phyloP scores from a whole-genome alignment of 2,329 filamentous ascomycete species.

The Leptodontidium sp. region DNA sequence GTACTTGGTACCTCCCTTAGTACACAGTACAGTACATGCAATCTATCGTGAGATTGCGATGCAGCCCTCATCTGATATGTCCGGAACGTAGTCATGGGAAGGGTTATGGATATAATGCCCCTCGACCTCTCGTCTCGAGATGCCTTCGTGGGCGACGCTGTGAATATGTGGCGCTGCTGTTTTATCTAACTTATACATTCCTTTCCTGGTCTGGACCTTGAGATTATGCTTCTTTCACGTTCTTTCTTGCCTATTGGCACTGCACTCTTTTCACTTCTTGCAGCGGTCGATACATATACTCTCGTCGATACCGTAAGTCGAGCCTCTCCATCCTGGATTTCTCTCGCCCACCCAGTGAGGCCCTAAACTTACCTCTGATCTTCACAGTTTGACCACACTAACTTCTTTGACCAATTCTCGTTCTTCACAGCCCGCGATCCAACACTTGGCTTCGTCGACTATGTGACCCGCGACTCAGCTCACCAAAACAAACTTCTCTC shows the following conservation, averaged over 20 bases:
- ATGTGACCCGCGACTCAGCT: constrained; percentile 66
- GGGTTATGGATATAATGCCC: neutral
- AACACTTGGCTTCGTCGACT: constrained; percentile 78
- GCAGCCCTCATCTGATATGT: neutral
- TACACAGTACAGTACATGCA: neutral
- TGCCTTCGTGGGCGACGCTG: neutral
- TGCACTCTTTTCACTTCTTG: neutral
- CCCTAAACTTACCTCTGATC: neutral
- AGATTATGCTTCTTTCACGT: neutral
- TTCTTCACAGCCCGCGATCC: constrained; percentile 70
- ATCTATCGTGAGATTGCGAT: neutral
- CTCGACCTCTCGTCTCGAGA: neutral
- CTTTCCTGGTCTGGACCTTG: neutral
- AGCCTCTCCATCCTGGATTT: neutral
- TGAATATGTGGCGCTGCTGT: neutral
- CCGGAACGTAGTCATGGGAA: neutral
- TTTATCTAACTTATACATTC: neutral
- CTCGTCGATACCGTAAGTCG: constrained; percentile 3
- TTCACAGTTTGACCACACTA: constrained; percentile 50
- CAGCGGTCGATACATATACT: constrained; percentile 4
- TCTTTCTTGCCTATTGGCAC: constrained; percentile 4
- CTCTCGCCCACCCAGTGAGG: neutral
- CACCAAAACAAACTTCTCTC: constrained; percentile 58
- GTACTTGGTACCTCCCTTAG: neutral
- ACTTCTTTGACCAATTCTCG: constrained; percentile 57